phyloP scores from a whole-genome alignment of 73 alveolate species.

The Blepharisma japonicum region DNA sequence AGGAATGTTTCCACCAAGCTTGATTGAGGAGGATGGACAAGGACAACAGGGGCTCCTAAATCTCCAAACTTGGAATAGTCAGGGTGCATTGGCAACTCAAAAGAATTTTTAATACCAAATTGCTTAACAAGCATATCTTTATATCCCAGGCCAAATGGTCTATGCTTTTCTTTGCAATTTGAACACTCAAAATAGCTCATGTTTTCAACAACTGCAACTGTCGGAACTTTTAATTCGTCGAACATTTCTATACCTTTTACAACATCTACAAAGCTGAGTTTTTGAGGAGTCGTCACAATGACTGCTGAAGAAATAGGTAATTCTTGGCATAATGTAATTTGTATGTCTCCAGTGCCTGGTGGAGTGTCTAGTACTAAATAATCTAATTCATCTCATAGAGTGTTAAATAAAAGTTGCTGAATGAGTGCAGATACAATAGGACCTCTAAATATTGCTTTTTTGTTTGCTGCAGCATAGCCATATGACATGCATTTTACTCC shows the following conservation, averaged over 20 bases:
- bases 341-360: constrained; percentile 95
- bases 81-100: constrained; percentile 65
- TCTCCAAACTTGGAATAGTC: constrained; percentile 69
- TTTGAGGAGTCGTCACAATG: constrained; percentile 89
- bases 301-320: constrained; percentile 71
- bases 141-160: constrained; percentile 82
- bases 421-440: constrained; percentile 84
- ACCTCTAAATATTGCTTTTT: constrained; percentile 86
- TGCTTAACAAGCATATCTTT: constrained; percentile 57
- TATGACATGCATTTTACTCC: constrained; percentile 86
- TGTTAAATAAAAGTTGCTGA: constrained; percentile 57
- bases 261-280: constrained; percentile 79
- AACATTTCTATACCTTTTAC: constrained; percentile 89
- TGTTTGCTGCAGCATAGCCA: constrained; percentile 72
- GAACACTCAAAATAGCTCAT: constrained; percentile 75
- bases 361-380: constrained; percentile 85
- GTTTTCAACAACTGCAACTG: constrained; percentile 82
- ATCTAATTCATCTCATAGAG: constrained; percentile 86
- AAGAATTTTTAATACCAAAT: constrained; percentile 79
- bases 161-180: constrained; percentile 67
- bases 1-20: constrained; percentile 54
- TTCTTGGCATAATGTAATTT: constrained; percentile 83
- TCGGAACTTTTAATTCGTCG: constrained; percentile 81
- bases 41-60: constrained; percentile 76
- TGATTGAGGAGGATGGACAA: constrained; percentile 70